Percentiles rank a stretch among this genome's conserved stretches.
These are phyloP conservation scores for Colletotrichum tamarilloi DNA, from an alignment of 2,329 filamentous ascomycete species.

Conservation along the genomic window DNA sequence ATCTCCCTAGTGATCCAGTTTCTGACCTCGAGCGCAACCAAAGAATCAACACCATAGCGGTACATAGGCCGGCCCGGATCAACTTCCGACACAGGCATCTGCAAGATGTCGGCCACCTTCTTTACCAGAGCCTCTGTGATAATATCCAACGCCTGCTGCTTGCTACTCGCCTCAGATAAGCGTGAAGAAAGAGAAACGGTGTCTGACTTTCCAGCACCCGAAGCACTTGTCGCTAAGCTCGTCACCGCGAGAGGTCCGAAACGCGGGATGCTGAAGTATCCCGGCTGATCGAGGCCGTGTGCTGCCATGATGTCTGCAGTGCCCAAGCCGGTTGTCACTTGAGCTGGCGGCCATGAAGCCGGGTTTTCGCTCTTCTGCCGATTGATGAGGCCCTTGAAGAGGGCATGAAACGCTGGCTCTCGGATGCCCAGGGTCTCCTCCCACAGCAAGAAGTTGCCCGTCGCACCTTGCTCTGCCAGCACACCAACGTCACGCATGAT, in stretches of 20 bases:
- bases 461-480: background rate
- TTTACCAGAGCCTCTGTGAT: conserved; percentile 10
- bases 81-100: background rate
- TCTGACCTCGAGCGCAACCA: conserved; percentile 14
- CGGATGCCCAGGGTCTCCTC: conserved; percentile 37
- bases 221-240: background rate
- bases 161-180: background rate
- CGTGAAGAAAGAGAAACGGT: background rate
- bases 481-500: conserved; percentile 27
- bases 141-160: conserved; percentile 5
- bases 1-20: conserved; percentile 3
- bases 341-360: background rate
- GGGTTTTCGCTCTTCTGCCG: background rate
- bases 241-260: background rate
- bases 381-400: conserved; percentile 35
- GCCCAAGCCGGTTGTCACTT: background rate
- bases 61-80: background rate
- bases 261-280: background rate
- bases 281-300: background rate
- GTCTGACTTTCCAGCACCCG: background rate
- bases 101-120: background rate
- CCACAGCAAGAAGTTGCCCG: conserved; percentile 22
- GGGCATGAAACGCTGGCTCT: conserved; percentile 37
- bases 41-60: conserved; percentile 17
- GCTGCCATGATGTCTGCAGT: background rate